These are phyloP conservation scores for Hypoxylon sp. DNA, from an alignment of 2,329 filamentous ascomycete species.

Conservation along the genomic window DNA sequence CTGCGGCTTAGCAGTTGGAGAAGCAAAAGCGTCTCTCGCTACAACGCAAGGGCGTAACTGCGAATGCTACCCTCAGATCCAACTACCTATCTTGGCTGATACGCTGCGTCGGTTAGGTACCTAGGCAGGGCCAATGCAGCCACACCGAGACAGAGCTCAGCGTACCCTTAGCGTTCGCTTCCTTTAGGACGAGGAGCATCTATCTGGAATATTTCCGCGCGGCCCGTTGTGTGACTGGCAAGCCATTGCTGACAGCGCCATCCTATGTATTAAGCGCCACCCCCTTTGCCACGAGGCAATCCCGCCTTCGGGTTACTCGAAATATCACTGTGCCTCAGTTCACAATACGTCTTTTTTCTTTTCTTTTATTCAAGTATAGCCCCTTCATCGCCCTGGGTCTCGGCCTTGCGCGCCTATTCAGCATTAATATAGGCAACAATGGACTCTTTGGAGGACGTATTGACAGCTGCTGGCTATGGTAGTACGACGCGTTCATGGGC, in stretches of 20 bases:
- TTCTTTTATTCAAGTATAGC: conserved; percentile 5
- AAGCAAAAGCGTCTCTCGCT: conserved; percentile 2
- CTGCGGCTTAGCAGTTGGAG: conserved; percentile 5
- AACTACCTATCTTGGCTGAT: conserved; percentile 26
- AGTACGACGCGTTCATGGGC: conserved; percentile 23
- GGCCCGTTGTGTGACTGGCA: conserved; percentile 31
- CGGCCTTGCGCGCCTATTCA: conserved; percentile 27
- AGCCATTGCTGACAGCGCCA: conserved; percentile 30
- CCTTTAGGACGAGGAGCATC: conserved; percentile 9
- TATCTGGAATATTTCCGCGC: conserved; percentile 16
- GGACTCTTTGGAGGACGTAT: conserved; percentile 22
- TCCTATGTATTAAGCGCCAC: conserved; percentile 22
- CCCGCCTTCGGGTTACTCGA: background rate
- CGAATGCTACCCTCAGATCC: conserved; percentile 28
- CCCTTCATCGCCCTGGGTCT: conserved; percentile 1
- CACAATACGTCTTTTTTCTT: conserved; percentile 2
- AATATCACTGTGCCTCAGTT: conserved; percentile 1
- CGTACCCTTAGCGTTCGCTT: conserved; percentile 26
- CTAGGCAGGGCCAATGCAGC: conserved; percentile 1
- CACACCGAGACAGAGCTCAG: conserved; percentile 9
- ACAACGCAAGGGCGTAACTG: conserved; percentile 17
- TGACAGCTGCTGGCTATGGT: conserved; percentile 5
- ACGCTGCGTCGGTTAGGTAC: conserved; percentile 4
- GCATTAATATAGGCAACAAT: conserved; percentile 20
- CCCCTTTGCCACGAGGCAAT: conserved; percentile 25